Evolutionary conservation across 2,329 filamentous ascomycete genomes (phyloP).

Genomic region (Xylaria sp.): DNA sequence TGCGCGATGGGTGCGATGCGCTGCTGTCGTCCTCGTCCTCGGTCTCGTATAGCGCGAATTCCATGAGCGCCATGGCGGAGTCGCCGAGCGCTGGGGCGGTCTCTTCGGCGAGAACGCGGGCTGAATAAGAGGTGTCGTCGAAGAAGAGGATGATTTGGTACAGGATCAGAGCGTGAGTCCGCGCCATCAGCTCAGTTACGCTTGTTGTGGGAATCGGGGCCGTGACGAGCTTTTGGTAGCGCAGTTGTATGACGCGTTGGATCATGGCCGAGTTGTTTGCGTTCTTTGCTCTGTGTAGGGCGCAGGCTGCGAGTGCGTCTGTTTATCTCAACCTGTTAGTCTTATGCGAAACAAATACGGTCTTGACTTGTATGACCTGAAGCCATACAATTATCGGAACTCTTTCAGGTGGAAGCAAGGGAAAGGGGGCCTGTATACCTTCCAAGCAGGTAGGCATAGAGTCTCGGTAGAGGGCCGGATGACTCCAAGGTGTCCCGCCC

Average conservation of each 20-base stretch:
- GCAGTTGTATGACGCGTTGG: slow-evolving; percentile 35
- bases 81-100: slow-evolving; percentile 26
- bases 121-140: slow-evolving; percentile 22
- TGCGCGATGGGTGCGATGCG: neutral
- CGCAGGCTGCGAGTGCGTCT: slow-evolving; percentile 38
- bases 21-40: slow-evolving; percentile 9
- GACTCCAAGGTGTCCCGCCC: slow-evolving; percentile 37
- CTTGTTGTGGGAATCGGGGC: slow-evolving; percentile 15
- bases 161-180: slow-evolving; percentile 36
- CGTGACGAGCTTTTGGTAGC: slow-evolving; percentile 33
- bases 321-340: slow-evolving; percentile 2
- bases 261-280: slow-evolving; percentile 31
- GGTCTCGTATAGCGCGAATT: slow-evolving; percentile 15
- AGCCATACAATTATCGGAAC: too few relatives aligned
- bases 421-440: slow-evolving; percentile 27
- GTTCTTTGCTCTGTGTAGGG: slow-evolving; percentile 36
- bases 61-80: slow-evolving; percentile 24
- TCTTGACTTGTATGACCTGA: neutral
- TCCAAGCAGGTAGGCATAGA: slow-evolving; percentile 37
- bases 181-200: slow-evolving; percentile 31
- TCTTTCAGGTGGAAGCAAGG: neutral
- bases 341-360: neutral
- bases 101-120: slow-evolving; percentile 28
- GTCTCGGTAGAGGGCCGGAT: slow-evolving; percentile 36
- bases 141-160: slow-evolving; percentile 41